phyloP scores from a whole-genome alignment of 768 basidiomycete genomes.

The Lactarius trivialis region DNA sequence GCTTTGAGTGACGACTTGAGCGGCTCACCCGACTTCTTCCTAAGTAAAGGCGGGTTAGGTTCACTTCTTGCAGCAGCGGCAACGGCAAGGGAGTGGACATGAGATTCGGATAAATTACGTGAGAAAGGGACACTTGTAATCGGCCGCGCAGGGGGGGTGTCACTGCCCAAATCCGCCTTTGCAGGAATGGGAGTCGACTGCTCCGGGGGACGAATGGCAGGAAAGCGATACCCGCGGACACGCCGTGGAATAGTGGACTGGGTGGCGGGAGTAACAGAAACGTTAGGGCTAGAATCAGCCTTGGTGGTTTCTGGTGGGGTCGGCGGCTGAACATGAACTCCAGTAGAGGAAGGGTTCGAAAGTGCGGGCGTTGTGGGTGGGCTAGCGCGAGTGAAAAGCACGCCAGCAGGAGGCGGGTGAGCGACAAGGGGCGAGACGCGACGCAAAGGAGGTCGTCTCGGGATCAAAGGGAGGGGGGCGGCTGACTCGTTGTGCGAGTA shows the following conservation, averaged over 20 bases:
- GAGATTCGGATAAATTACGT: slow-evolving; percentile 22
- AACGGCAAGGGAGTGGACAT: slow-evolving; percentile 17
- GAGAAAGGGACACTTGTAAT: background rate
- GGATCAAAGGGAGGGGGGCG: slow-evolving; percentile 55
- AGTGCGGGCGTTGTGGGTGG: slow-evolving; percentile 9
- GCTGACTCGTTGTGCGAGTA: slow-evolving; percentile 47
- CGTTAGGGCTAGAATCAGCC: slow-evolving; percentile 9
- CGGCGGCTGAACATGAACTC: slow-evolving; percentile 27
- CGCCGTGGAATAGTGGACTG: slow-evolving; percentile 26
- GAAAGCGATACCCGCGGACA: slow-evolving; percentile 27
- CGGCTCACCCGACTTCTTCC: slow-evolving; percentile 93
- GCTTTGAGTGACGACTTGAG: slow-evolving; percentile 88
- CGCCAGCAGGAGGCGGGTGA: slow-evolving; percentile 4
- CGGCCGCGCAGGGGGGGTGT: slow-evolving; percentile 12
- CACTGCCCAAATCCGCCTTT: slow-evolving; percentile 18
- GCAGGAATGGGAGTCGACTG: slow-evolving; percentile 41
- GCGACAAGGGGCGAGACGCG: slow-evolving; percentile 13
- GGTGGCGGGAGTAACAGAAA: slow-evolving; percentile 21
- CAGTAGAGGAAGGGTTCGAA: background rate
- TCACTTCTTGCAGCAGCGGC: slow-evolving; percentile 3
- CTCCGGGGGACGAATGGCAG: slow-evolving; percentile 32
- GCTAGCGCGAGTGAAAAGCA: slow-evolving; percentile 18
- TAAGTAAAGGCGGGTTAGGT: slow-evolving; percentile 36
- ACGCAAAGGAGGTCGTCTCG: slow-evolving; percentile 40
- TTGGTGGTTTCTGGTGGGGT: slow-evolving; percentile 18